Conservation (phyloP, 345 rosid species). For the Fremontodendron californicum region DNA sequence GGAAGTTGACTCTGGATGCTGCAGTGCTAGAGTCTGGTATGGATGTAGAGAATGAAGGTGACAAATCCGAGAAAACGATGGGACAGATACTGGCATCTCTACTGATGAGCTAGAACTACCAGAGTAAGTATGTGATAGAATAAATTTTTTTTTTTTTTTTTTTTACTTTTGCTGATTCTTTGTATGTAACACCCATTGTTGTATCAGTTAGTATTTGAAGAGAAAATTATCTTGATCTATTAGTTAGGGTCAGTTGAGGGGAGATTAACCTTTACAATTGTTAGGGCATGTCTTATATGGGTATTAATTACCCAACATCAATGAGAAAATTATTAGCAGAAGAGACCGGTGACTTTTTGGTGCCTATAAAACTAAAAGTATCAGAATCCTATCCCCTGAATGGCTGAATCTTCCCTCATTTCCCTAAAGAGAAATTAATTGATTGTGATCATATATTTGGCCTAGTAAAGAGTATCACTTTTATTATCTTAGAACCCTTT, state of each 20-base stretch:
- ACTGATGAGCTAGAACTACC: constrained; percentile 44
- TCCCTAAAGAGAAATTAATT: neutral
- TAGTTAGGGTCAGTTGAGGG: neutral
- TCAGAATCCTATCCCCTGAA: neutral
- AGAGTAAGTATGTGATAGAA: neutral
- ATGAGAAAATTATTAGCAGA: neutral
- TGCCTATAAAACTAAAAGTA: neutral
- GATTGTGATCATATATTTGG: neutral
- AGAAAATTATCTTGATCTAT: neutral
- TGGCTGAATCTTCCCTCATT: neutral
- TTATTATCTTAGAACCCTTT: neutral
- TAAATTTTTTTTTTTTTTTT: neutral
- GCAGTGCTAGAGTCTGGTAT: constrained; percentile 82
- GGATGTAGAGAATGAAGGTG: constrained; percentile 53
- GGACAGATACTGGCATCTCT: constrained; percentile 86
- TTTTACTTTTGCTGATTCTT: neutral
- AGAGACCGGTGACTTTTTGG: neutral
- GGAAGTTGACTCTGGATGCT: constrained; percentile 81
- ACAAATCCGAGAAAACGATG: constrained; percentile 70
- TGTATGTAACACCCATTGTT: constrained; percentile 2
- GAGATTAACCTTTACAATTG: neutral
- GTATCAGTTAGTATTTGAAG: constrained; percentile 13
- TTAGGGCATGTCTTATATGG: neutral
- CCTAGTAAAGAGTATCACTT: neutral
- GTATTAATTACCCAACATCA: neutral